These are phyloP conservation scores for Lizanozyma gosingica DNA, from an alignment of 1,139 yeast genomes.

Conservation along the genomic window DNA sequence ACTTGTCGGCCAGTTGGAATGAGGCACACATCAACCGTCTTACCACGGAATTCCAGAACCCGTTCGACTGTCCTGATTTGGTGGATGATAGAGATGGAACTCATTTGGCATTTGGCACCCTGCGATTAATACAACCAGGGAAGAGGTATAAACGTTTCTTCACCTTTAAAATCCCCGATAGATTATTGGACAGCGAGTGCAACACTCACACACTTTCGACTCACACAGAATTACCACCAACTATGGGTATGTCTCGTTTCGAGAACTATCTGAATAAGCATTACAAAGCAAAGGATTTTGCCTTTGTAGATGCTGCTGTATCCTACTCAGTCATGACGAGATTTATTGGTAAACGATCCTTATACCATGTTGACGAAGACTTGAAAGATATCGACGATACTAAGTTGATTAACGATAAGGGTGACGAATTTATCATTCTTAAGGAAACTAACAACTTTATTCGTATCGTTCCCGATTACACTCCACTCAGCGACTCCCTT, in stretches of 20 bases:
- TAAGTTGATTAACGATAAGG: slow-evolving; percentile 24
- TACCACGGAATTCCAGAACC: slow-evolving; percentile 16
- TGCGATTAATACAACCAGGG: slow-evolving; percentile 6
- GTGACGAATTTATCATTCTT: slow-evolving; percentile 36
- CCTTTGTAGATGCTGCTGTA: slow-evolving; percentile 9
- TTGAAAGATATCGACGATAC: slow-evolving; percentile 12
- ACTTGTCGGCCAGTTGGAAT: slow-evolving; percentile 33
- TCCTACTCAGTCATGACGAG: slow-evolving; percentile 15
- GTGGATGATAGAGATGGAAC: slow-evolving; percentile 24
- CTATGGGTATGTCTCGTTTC: slow-evolving; percentile 9
- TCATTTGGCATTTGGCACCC: slow-evolving; percentile 6
- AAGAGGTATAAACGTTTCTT: slow-evolving; percentile 11
- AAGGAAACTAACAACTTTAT: slow-evolving; percentile 22
- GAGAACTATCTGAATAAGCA: slow-evolving; percentile 2
- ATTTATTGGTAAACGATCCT: slow-evolving; percentile 15
- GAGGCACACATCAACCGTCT: slow-evolving; percentile 24
- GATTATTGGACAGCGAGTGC: slow-evolving; percentile 15
- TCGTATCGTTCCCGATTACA: slow-evolving; percentile 21
- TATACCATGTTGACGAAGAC: slow-evolving; percentile 14
- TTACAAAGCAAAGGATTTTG: slow-evolving; percentile 10
- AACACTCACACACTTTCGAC: slow-evolving; percentile 11
- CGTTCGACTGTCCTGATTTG: slow-evolving; percentile 10
- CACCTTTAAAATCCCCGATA: slow-evolving; percentile 16
- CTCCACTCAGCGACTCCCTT: slow-evolving; percentile 5
- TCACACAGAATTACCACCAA: slow-evolving; percentile 16